Conservation (phyloP, 2,329 filamentous ascomycete species). For the Helminthosporium solani region DNA sequence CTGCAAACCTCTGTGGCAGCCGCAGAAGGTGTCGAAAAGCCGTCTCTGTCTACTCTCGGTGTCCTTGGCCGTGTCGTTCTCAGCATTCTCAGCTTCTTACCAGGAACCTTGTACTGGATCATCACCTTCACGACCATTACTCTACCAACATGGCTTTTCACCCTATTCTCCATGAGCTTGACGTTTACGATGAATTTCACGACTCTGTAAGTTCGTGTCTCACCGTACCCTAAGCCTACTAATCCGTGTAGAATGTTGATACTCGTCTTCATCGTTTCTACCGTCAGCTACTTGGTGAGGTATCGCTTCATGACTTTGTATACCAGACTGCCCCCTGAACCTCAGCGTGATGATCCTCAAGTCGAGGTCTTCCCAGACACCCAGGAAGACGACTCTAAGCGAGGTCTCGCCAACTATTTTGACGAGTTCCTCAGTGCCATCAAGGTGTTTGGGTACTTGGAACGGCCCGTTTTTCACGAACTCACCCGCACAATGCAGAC, state of each 20-base stretch:
- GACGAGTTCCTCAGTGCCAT: constrained; percentile 98
- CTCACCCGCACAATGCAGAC: constrained; percentile 98
- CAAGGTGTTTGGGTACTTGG: constrained; percentile 97
- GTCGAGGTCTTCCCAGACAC: constrained; percentile 93
- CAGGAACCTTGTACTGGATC: constrained; percentile 69
- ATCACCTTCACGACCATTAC: constrained; percentile 87
- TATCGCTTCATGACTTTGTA: constrained; percentile 99
- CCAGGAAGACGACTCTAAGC: constrained; percentile 85
- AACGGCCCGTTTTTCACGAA: constrained; percentile 95
- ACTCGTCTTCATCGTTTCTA: constrained; percentile 73
- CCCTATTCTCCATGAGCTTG: constrained; percentile 84
- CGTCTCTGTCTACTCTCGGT: constrained; percentile 41
- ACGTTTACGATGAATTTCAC: constrained; percentile 99
- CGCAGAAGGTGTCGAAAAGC: constrained; percentile 21
- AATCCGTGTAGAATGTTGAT: constrained; percentile 57
- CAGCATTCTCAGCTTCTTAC: constrained; percentile 55
- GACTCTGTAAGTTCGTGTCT: constrained; percentile 66
- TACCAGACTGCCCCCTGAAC: constrained; percentile 86
- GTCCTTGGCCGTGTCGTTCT: constrained; percentile 52
- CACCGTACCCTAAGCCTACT: constrained; percentile 22
- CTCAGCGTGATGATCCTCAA: constrained; percentile 92
- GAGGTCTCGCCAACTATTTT: constrained; percentile 90
- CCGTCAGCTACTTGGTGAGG: constrained; percentile 86
- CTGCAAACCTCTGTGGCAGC: constrained; percentile 21
- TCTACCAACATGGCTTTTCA: constrained; percentile 84